phyloP scores from a whole-genome alignment of 371 early-diverging fungal species.

The Umbelopsis sp. region DNA sequence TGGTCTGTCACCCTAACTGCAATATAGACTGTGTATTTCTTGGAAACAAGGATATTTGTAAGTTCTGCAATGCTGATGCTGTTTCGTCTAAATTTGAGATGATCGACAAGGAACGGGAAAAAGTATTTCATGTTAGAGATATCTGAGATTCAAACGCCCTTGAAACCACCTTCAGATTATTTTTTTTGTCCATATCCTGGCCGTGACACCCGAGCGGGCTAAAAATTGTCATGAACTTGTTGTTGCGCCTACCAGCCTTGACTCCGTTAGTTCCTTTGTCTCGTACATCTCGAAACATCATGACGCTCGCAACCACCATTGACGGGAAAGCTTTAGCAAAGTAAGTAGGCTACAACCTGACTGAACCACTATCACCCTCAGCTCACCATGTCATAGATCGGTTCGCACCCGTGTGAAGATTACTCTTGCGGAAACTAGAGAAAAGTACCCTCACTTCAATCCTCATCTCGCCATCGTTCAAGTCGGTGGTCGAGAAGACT shows the following conservation, averaged over 20 bases:
- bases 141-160: not conserved
- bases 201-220: slow-evolving; percentile 10
- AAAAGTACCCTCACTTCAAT: slow-evolving; percentile 62
- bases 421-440: slow-evolving; percentile 66
- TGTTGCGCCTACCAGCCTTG: slow-evolving; percentile 12
- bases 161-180: not conserved
- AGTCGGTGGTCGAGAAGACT: slow-evolving; percentile 92
- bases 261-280: slow-evolving; percentile 15
- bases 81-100: too few species aligned
- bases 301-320: slow-evolving; percentile 46
- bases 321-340: slow-evolving; percentile 70
- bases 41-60: too few species aligned
- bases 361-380: slow-evolving; percentile 6
- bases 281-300: slow-evolving; percentile 13
- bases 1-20: too few species aligned
- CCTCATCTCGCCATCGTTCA: slow-evolving; percentile 90
- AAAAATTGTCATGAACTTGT: slow-evolving; percentile 15
- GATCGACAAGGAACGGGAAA: too few species aligned
- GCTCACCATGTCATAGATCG: slow-evolving; percentile 43
- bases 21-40: too few species aligned
- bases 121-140: too few species aligned
- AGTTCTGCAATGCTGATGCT: too few species aligned
- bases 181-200: not conserved
- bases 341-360: slow-evolving; percentile 30
- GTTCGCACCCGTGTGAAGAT: slow-evolving; percentile 63